phyloP scores from a whole-genome alignment of 2,329 filamentous ascomycete species.

The Teratosphaeria pseudoeucalypti region DNA sequence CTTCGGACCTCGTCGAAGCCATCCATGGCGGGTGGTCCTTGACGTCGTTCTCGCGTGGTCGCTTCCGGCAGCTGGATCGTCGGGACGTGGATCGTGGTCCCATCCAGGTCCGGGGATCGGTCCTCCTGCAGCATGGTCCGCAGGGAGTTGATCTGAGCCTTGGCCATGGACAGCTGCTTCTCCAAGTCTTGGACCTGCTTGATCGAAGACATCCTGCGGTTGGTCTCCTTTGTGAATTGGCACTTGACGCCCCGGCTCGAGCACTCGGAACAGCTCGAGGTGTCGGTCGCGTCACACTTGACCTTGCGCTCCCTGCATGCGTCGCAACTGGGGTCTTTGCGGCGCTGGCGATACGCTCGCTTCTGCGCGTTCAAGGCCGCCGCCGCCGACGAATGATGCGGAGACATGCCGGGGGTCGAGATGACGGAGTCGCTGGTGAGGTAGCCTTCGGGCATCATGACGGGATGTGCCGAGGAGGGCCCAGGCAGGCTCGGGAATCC shows the following conservation, averaged over 20 bases:
- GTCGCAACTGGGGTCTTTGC: conserved; percentile 96
- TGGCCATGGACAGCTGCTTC: conserved; percentile 73
- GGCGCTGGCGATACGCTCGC: conserved; percentile 82
- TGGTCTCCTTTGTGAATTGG: conserved; percentile 98
- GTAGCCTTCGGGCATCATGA: conserved; percentile 20
- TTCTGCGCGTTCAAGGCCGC: conserved; percentile 62
- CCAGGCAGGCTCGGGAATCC: conserved; percentile 9
- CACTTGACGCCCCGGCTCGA: conserved; percentile 94
- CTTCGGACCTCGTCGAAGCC: conserved; percentile 62
- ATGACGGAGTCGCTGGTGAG: conserved; percentile 16
- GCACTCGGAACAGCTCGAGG: conserved; percentile 91
- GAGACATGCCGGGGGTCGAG: conserved; percentile 21
- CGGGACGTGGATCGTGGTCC: conserved; percentile 15
- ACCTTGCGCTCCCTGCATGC: conserved; percentile 79
- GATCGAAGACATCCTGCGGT: conserved; percentile 96
- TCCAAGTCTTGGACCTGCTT: conserved; percentile 98
- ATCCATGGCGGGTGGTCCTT: conserved; percentile 50
- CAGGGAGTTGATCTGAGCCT: conserved; percentile 67
- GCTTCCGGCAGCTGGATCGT: conserved; percentile 25
- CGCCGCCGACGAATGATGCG: conserved; percentile 29
- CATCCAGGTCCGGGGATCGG: conserved; percentile 36
- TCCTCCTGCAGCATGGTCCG: conserved; percentile 51
- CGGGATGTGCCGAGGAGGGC: conserved; percentile 3
- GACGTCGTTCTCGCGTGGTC: conserved; percentile 45
- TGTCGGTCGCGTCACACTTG: conserved; percentile 92